Percentiles rank a stretch among this genome's conserved stretches.
phyloP scores from a whole-genome alignment of 2,329 filamentous ascomycete genomes.

The Aphanocladium album region DNA sequence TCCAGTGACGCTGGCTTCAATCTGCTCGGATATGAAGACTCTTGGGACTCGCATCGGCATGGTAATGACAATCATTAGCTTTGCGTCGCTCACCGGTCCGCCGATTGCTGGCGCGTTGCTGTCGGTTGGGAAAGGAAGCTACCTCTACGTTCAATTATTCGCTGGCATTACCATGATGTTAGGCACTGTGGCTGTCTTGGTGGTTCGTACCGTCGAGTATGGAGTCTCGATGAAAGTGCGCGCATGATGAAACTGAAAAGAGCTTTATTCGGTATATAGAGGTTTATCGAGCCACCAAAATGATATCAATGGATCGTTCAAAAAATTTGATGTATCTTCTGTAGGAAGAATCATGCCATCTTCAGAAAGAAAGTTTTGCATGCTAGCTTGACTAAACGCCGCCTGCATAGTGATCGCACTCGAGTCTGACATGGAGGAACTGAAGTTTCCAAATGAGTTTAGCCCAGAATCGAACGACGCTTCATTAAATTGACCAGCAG shows the following conservation, averaged over 20 bases:
- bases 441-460: neutral
- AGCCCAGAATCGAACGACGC: neutral
- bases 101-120: neutral
- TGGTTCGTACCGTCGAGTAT: neutral
- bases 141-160: neutral
- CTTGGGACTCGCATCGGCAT: neutral
- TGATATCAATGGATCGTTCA: neutral
- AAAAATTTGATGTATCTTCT: neutral
- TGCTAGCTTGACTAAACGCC: neutral
- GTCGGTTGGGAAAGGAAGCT: neutral
- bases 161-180: neutral
- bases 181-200: neutral
- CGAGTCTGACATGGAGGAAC: neutral
- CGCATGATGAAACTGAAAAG: neutral
- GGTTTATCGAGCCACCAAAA: slow-evolving; percentile 2
- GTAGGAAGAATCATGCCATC: neutral
- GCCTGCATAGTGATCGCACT: neutral
- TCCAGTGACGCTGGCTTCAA: neutral
- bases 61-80: neutral
- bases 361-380: neutral
- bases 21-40: neutral
- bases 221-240: neutral
- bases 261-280: neutral
- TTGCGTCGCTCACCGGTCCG: neutral
- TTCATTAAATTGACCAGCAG: too few species aligned